Evolutionary conservation across 2,329 filamentous ascomycete genomes (phyloP).

Genomic region (Ascochyta viciae-villosae): DNA sequence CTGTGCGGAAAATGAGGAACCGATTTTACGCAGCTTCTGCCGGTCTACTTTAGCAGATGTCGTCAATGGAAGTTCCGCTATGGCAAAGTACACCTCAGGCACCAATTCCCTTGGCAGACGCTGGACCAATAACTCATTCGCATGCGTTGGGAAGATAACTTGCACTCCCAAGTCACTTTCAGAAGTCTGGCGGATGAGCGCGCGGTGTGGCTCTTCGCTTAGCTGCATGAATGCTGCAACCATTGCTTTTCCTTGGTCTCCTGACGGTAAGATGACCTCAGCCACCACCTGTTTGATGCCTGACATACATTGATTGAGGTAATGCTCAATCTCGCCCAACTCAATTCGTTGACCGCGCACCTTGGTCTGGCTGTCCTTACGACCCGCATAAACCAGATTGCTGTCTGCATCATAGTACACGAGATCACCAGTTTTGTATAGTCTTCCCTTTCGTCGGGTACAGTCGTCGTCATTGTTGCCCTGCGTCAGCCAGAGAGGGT

Average conservation of each 20-base stretch:
- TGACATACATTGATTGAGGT: background rate
- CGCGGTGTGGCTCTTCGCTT: too few relatives aligned
- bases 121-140: background rate
- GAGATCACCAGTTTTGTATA: too few relatives aligned
- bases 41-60: slow-evolving; percentile 28
- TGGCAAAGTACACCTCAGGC: slow-evolving; percentile 23
- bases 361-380: too few relatives aligned
- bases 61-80: slow-evolving; percentile 22
- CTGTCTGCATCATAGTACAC: too few relatives aligned
- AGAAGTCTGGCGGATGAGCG: too few relatives aligned
- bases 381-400: too few relatives aligned
- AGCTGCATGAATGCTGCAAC: background rate
- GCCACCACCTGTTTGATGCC: background rate
- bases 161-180: too few relatives aligned
- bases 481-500: too few relatives aligned
- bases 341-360: too few relatives aligned
- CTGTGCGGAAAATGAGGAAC: background rate
- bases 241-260: background rate
- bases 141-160: background rate
- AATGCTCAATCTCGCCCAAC: background rate
- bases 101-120: slow-evolving; percentile 11
- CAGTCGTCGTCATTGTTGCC: too few relatives aligned
- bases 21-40: slow-evolving; percentile 1
- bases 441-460: too few relatives aligned
- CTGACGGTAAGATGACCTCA: background rate